phyloP scores from a whole-genome alignment of 805 yeast genomes.

The Pichia sporocuriosa region DNA sequence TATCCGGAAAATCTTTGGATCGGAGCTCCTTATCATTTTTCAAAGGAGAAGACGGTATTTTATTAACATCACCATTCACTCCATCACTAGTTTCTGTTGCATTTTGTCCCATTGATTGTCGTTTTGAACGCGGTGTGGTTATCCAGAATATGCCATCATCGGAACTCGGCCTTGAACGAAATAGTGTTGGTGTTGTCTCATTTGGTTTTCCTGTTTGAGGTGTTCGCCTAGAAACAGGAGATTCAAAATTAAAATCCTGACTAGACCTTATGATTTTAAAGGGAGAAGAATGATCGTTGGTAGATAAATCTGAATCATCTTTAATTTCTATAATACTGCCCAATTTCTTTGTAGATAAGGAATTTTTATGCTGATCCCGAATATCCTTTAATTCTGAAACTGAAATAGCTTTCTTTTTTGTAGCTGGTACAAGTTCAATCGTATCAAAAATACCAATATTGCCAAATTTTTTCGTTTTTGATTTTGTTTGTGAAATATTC shows the following conservation, averaged over 20 bases:
- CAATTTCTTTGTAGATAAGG: not conserved
- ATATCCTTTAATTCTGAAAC: not conserved
- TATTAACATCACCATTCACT: conserved; percentile 1
- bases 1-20: conserved; percentile 13
- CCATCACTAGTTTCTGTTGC: not conserved
- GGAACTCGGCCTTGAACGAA: conserved; percentile 20
- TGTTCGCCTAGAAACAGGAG: not conserved
- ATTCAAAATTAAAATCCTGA: conserved; percentile 11
- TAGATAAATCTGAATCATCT: conserved; percentile 6
- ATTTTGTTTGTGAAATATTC: not conserved
- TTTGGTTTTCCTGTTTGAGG: not conserved
- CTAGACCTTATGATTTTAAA: conserved; percentile 10
- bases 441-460: conserved; percentile 2
- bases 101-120: not conserved
- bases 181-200: conserved; percentile 1
- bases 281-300: conserved; percentile 5
- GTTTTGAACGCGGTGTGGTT: conserved; percentile 27
- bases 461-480: not conserved
- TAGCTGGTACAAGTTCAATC: not conserved
- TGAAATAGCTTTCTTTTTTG: conserved; percentile 7
- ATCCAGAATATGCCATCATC: conserved; percentile 37
- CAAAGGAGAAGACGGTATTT: conserved; percentile 39
- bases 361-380: conserved; percentile 1
- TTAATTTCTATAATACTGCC: conserved; percentile 1
- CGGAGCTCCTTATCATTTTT: conserved; percentile 16